These are phyloP conservation scores for Quercus agrifolia DNA, from an alignment of 306 rosid genomes.

Conservation along the genomic window DNA sequence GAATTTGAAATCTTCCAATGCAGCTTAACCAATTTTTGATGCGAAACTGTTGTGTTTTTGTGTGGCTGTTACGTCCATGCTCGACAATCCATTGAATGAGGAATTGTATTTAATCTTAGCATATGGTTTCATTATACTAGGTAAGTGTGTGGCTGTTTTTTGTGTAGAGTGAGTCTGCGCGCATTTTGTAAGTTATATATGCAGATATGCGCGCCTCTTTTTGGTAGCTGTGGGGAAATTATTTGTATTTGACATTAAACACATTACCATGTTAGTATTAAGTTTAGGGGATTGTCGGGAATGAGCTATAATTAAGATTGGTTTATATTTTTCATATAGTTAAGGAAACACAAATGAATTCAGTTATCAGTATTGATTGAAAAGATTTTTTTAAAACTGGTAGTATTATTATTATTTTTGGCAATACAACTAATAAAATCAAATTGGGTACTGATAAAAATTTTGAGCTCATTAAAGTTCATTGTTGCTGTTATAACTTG, in stretches of 20 bases:
- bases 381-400: neutral
- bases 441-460: slow-evolving; percentile 2
- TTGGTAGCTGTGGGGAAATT: neutral
- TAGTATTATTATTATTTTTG: neutral
- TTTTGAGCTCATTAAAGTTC: slow-evolving; percentile 7
- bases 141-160: neutral
- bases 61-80: neutral
- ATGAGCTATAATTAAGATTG: neutral
- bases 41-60: neutral
- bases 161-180: neutral
- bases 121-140: neutral
- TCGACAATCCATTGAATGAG: neutral
- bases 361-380: neutral
- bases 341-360: neutral
- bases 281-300: neutral
- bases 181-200: neutral
- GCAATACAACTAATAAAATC: neutral
- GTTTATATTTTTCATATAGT: neutral
- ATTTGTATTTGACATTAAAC: neutral
- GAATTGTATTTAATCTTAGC: neutral
- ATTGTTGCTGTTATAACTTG: neutral
- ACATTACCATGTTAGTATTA: neutral
- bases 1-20: neutral
- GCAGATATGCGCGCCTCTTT: neutral
- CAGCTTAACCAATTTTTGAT: neutral